Evolutionary conservation across 768 basidiomycete genomes (phyloP), one percentile per base, ranked within the genome.

Genomic region (Boletales sp.): DNA sequence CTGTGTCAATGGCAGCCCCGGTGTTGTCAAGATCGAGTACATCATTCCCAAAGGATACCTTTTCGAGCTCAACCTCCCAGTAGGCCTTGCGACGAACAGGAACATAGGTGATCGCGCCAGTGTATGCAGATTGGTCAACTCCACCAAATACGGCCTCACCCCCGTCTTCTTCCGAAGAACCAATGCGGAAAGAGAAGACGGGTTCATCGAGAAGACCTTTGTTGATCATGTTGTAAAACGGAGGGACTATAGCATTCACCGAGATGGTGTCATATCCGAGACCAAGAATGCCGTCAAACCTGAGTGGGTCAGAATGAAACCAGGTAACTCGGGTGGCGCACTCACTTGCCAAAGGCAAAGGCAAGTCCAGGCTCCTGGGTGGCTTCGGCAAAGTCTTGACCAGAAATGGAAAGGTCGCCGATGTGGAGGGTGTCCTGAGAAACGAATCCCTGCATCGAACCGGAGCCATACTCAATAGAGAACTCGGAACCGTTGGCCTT

Each of bases 21-120:
- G 96, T 95, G 73, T 84, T 87, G 57, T 95, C 91, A 13, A 98
- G 79, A 57, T 97, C 92, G 40, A 98, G 79, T 36, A 75, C 80
- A 41, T 98, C 95, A 39, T 84, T 76, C 42, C 94, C 96, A 49
- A 99, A 94, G 4, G 72, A 60, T 54, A 99, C 76, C 67, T 85
- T 84, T 72, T 90, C 78, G 25, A 99, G 86, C 67, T 96, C 93
- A 41, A 98, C 92, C 71, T 98, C 95, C 94, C 94, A 96, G 72
- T 96, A 98, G 5, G 92, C 96, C 78, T 90, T 93, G 60, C 92
- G 83, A 60, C 94, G 86, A 46, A 99, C 77, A 44, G 96, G 95
- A 30, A 87, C 92, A 61, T 98, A 98, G 19, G 68, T 62, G 52
- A 99, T 78, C 63, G 84, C 74, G 67, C 96, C 96, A 5, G 68